These are phyloP conservation scores for Suillus sp. DNA, from an alignment of 768 basidiomycete species.

Conservation along the genomic window DNA sequence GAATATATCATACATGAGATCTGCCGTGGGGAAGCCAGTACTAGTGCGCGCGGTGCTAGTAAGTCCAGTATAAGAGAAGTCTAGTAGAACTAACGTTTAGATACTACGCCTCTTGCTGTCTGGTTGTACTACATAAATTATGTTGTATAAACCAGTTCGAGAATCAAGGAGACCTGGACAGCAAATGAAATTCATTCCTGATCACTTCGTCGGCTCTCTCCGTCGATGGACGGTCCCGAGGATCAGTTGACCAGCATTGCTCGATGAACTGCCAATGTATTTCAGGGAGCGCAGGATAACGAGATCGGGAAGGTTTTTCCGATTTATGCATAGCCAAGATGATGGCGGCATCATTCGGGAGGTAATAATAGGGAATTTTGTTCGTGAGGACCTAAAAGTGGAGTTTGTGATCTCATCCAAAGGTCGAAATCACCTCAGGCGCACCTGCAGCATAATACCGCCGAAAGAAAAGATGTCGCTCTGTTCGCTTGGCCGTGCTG, in stretches of 20 bases:
- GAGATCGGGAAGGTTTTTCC: background rate
- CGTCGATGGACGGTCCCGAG: background rate
- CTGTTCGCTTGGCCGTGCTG: conserved; percentile 15
- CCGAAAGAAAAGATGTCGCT: conserved; percentile 49
- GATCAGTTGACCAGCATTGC: background rate
- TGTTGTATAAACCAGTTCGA: too few species aligned
- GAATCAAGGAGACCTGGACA: too few species aligned
- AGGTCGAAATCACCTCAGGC: conserved; percentile 12
- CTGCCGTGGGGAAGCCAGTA: too few species aligned
- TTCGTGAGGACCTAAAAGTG: background rate
- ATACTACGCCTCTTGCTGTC: too few species aligned
- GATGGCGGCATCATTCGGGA: background rate
- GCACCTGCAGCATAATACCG: conserved; percentile 34
- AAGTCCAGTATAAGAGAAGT: too few species aligned
- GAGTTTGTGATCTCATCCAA: conserved; percentile 23
- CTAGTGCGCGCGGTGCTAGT: too few species aligned
- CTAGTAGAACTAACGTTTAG: too few species aligned
- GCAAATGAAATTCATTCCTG: background rate
- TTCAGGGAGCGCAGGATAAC: background rate
- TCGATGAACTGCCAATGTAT: background rate
- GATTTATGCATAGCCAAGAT: background rate
- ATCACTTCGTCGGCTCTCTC: background rate
- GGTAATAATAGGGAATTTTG: background rate
- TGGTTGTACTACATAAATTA: too few species aligned
- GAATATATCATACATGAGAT: too few species aligned